These are phyloP conservation scores for Blastomyces percursus DNA, from an alignment of 2,329 filamentous ascomycete genomes.

Conservation along the genomic window DNA sequence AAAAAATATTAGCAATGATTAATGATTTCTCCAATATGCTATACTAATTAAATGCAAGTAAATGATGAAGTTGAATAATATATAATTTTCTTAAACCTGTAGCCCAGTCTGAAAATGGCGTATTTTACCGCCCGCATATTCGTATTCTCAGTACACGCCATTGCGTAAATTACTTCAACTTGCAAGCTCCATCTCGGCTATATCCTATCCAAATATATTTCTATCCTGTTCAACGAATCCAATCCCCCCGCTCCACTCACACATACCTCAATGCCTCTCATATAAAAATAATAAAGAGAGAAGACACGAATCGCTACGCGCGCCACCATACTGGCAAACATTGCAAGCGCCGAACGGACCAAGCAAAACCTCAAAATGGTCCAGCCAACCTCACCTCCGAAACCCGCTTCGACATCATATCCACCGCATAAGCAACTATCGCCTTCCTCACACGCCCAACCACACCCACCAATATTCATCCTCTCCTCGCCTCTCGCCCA, in stretches of 20 bases:
- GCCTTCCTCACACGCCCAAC: slow-evolving; percentile 13
- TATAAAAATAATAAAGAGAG: neutral
- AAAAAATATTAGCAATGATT: too few species aligned
- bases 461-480: slow-evolving; percentile 36
- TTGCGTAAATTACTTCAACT: slow-evolving; percentile 1
- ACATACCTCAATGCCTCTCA: neutral
- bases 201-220: neutral
- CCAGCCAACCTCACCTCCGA: slow-evolving; percentile 8
- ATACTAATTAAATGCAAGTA: neutral
- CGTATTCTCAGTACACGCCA: neutral
- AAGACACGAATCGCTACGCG: neutral
- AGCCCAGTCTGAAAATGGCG: neutral
- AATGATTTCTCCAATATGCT: neutral
- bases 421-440: slow-evolving; percentile 9
- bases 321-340: neutral
- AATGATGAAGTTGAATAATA: neutral
- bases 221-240: neutral
- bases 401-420: slow-evolving; percentile 8
- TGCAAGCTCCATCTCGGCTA: neutral
- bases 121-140: neutral
- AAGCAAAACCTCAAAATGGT: neutral
- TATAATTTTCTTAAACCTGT: too few species aligned
- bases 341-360: neutral
- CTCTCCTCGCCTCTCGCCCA: slow-evolving; percentile 40
- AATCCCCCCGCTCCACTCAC: neutral